Percentiles rank a stretch among this genome's conserved stretches.
phyloP scores from a whole-genome alignment of 2,329 filamentous ascomycete genomes.

The Emericellopsis atlantica region DNA sequence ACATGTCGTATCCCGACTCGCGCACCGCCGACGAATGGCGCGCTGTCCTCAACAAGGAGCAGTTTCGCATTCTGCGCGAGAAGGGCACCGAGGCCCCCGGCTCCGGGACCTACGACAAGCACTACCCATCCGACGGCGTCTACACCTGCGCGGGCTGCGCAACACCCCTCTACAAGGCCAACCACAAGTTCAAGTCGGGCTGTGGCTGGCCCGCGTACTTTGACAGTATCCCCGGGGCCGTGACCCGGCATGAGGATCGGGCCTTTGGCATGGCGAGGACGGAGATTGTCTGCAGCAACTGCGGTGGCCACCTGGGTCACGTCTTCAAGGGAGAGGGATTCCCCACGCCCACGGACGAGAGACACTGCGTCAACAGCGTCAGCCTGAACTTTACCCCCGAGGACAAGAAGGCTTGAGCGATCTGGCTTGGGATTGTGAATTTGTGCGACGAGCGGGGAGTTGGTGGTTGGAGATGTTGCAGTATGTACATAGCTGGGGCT shows the following conservation, averaged over 20 bases:
- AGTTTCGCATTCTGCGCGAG: constrained; percentile 86
- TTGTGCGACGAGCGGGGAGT: neutral
- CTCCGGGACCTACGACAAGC: constrained; percentile 78
- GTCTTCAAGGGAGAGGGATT: constrained; percentile 88
- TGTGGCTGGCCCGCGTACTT: constrained; percentile 99
- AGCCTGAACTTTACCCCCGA: constrained; percentile 70
- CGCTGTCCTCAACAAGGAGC: constrained; percentile 65
- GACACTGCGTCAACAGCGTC: constrained; percentile 92
- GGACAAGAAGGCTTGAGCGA: constrained; percentile 34
- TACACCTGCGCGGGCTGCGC: constrained; percentile 83
- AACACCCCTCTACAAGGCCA: constrained; percentile 81
- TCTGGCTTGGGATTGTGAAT: neutral
- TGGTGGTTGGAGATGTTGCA: neutral
- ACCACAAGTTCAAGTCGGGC: constrained; percentile 90
- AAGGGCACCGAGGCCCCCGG: constrained; percentile 81
- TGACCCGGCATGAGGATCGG: constrained; percentile 67
- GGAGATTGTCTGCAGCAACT: constrained; percentile 91
- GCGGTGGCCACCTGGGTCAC: constrained; percentile 88
- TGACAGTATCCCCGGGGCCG: constrained; percentile 84
- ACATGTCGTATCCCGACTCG: constrained; percentile 68
- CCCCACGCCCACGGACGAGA: constrained; percentile 78
- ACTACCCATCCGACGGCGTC: constrained; percentile 61
- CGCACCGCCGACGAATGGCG: constrained; percentile 80
- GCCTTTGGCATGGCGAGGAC: constrained; percentile 73
- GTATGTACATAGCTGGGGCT: neutral